Conservation (phyloP, 108 stramenopile species). For the Skeletonema menzelii region DNA sequence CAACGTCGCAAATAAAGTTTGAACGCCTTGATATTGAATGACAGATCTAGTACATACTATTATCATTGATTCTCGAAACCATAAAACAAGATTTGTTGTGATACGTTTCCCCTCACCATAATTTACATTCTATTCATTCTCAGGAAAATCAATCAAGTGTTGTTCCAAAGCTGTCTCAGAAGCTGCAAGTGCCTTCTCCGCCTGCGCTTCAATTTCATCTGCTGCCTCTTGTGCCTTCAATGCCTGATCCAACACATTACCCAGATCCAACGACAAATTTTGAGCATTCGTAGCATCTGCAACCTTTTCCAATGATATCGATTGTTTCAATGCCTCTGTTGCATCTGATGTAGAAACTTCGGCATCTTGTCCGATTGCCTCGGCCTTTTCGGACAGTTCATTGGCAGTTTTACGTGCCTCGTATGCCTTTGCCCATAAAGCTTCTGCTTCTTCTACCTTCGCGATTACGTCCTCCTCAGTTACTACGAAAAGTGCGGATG, state of each 20-base stretch:
- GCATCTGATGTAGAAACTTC: constrained; percentile 42
- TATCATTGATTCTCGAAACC: neutral
- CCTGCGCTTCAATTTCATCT: constrained; percentile 51
- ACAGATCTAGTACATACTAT: no score
- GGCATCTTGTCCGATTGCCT: constrained; percentile 42
- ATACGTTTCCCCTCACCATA: neutral
- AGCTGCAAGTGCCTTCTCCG: constrained; percentile 52
- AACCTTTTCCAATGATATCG: constrained; percentile 45
- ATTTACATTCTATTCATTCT: constrained; percentile 3
- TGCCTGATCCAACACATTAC: constrained; percentile 37
- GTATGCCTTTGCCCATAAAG: constrained; percentile 53
- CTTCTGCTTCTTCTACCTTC: constrained; percentile 58
- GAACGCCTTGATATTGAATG: neutral
- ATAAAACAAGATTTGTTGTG: neutral
- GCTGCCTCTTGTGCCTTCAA: constrained; percentile 46
- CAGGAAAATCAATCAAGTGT: constrained; percentile 63
- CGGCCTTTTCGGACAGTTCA: constrained; percentile 48
- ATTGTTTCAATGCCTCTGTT: constrained; percentile 4
- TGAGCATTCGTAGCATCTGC: constrained; percentile 45
- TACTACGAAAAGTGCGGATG: constrained; percentile 21
- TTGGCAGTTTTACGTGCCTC: constrained; percentile 60
- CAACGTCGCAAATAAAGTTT: neutral
- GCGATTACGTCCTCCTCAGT: constrained; percentile 61
- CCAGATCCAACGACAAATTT: constrained; percentile 50
- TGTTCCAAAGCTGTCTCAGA: constrained; percentile 55